Conservation (phyloP, 2,329 filamentous ascomycete species). For the Fusarium brevicatenulatum region DNA sequence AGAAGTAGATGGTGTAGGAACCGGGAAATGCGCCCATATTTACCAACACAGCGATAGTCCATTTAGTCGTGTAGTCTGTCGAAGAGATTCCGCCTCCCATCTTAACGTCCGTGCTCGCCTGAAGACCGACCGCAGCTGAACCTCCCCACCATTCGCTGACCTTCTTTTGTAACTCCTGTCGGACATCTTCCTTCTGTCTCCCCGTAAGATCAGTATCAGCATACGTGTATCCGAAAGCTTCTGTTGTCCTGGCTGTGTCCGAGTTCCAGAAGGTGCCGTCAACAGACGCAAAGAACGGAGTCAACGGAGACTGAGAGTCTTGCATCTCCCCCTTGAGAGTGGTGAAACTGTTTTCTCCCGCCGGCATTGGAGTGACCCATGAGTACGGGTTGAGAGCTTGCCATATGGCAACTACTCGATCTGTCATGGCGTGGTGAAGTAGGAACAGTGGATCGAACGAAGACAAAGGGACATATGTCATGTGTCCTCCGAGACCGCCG, state of each 20-base stretch:
- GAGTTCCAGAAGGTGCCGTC: constrained; percentile 76
- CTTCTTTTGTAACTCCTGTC: constrained; percentile 51
- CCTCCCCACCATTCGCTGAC: constrained; percentile 63
- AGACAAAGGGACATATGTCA: constrained; percentile 76
- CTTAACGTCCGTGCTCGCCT: not conserved
- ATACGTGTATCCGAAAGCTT: constrained; percentile 79
- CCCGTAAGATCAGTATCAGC: constrained; percentile 61
- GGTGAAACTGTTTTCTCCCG: constrained; percentile 69
- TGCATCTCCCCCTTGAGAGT: constrained; percentile 64
- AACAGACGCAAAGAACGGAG: constrained; percentile 71
- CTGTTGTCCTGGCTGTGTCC: constrained; percentile 66
- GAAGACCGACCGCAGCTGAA: constrained; percentile 45
- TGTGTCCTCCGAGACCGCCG: constrained; percentile 71
- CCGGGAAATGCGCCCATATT: not conserved
- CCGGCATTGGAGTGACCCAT: constrained; percentile 69
- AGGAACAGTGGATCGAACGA: constrained; percentile 85
- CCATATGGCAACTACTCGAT: constrained; percentile 81
- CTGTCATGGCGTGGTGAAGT: constrained; percentile 80
- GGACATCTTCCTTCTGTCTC: constrained; percentile 40
- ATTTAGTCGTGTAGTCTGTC: constrained; percentile 64
- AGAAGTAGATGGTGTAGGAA: not conserved
- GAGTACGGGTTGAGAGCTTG: constrained; percentile 75
- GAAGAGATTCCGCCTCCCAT: constrained; percentile 34
- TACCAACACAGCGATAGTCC: constrained; percentile 60
- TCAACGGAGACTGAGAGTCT: constrained; percentile 66